A percentile compares a stretch with the other conserved stretches of the same genome.
Evolutionary conservation across 306 rosid species (phyloP).

Genomic region (Vicia sativa): DNA sequence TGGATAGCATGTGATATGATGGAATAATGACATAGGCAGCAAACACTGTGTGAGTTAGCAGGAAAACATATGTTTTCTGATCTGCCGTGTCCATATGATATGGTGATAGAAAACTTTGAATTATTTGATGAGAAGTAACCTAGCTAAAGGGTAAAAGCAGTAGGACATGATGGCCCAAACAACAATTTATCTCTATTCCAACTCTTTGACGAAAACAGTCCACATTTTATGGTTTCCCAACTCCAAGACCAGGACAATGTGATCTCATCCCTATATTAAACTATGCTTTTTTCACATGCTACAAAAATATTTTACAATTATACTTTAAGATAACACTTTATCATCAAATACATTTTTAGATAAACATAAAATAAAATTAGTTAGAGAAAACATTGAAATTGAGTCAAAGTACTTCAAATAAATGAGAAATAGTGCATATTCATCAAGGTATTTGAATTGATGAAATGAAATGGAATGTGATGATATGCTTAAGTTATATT

Average conservation of each 20-base stretch:
- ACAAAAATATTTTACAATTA: no score
- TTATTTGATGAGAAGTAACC: constrained; percentile 23
- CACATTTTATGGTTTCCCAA: constrained; percentile 35
- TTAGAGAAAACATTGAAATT: no score
- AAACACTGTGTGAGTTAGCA: background rate
- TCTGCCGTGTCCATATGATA: constrained; percentile 5
- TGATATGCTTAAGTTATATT: no score
- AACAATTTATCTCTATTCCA: background rate
- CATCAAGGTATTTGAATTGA: no score
- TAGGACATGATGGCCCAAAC: constrained; percentile 22
- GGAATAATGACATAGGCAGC: background rate
- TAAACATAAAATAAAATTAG: no score
- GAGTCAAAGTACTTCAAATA: no score
- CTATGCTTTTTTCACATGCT: background rate
- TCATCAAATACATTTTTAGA: no score
- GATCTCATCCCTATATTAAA: constrained; percentile 8
- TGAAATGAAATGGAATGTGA: no score
- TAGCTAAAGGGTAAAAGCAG: background rate
- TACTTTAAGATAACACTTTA: no score
- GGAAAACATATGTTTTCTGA: background rate
- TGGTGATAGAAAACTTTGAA: constrained; percentile 17
- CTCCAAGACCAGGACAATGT: constrained; percentile 34
- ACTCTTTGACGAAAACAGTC: constrained; percentile 2
- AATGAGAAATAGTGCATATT: no score
- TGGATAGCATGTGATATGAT: no score